phyloP scores from a whole-genome alignment of 2,329 filamentous ascomycete species.

The Helminthosporium solani region DNA sequence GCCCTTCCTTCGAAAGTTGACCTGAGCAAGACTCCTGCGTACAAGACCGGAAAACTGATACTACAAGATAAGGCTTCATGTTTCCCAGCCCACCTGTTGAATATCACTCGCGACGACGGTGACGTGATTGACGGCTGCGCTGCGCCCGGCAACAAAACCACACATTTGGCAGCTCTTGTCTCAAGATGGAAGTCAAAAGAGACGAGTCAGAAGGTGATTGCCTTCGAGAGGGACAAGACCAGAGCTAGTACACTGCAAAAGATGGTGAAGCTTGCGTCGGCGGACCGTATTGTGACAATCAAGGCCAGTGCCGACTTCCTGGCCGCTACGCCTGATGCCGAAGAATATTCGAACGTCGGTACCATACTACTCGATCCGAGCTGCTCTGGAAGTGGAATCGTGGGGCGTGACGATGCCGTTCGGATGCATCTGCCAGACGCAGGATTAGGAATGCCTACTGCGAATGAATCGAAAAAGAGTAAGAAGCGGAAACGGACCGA shows the following conservation, averaged over 20 bases:
- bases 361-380: slow-evolving; percentile 87
- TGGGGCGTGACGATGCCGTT: slow-evolving; percentile 78
- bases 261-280: slow-evolving; percentile 80
- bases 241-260: slow-evolving; percentile 76
- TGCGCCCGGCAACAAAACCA: slow-evolving; percentile 96
- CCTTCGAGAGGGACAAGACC: slow-evolving; percentile 73
- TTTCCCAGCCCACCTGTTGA: slow-evolving; percentile 86
- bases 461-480: slow-evolving; percentile 13
- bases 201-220: slow-evolving; percentile 59
- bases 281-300: slow-evolving; percentile 65
- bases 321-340: slow-evolving; percentile 64
- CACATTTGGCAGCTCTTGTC: slow-evolving; percentile 80
- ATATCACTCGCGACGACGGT: slow-evolving; percentile 66
- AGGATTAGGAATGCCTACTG: background rate
- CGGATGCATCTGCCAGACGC: slow-evolving; percentile 57
- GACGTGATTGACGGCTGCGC: slow-evolving; percentile 91
- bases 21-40: slow-evolving; percentile 71
- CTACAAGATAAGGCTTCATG: slow-evolving; percentile 97
- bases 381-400: slow-evolving; percentile 93
- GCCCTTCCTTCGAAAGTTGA: slow-evolving; percentile 73
- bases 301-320: slow-evolving; percentile 80
- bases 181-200: slow-evolving; percentile 40
- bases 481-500: slow-evolving; percentile 38
- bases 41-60: slow-evolving; percentile 75
- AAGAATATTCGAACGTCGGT: slow-evolving; percentile 68